Percentiles rank a stretch among this genome's conserved stretches.
Evolutionary conservation across 2,329 filamentous ascomycete genomes (phyloP).

Genomic region (Penicillium freii): DNA sequence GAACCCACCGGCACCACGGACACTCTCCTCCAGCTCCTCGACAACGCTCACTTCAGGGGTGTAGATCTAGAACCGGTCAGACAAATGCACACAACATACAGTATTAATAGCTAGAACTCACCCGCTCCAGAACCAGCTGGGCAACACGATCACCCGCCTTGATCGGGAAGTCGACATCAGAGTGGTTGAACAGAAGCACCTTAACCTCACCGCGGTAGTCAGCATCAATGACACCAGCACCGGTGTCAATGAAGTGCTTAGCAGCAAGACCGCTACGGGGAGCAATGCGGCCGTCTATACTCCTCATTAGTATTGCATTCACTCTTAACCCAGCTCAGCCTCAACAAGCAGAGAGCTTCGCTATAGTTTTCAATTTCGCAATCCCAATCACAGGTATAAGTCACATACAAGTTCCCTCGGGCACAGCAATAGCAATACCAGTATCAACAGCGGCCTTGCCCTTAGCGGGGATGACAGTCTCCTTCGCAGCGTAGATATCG

Average conservation of each 20-base stretch:
- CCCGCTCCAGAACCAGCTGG: slow-evolving; percentile 86
- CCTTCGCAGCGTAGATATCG: slow-evolving; percentile 78
- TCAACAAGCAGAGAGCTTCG: neutral
- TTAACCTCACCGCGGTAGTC: slow-evolving; percentile 95
- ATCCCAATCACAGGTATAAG: neutral
- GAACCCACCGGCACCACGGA: slow-evolving; percentile 85
- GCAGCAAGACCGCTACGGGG: slow-evolving; percentile 86
- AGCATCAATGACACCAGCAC: slow-evolving; percentile 94
- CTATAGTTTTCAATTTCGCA: neutral
- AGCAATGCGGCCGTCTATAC: slow-evolving; percentile 77
- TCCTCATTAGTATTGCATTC: neutral
- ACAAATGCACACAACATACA: neutral
- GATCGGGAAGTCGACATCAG: slow-evolving; percentile 75
- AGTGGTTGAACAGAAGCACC: slow-evolving; percentile 91
- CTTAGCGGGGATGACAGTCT: slow-evolving; percentile 72
- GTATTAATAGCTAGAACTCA: slow-evolving; percentile 32
- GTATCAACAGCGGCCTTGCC: slow-evolving; percentile 88
- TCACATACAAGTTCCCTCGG: slow-evolving; percentile 78
- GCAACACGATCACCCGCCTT: slow-evolving; percentile 87
- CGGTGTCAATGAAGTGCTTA: slow-evolving; percentile 95
- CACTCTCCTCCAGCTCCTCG: slow-evolving; percentile 81
- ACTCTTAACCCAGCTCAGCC: neutral
- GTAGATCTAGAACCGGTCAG: slow-evolving; percentile 60
- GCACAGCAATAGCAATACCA: slow-evolving; percentile 86
- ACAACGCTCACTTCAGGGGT: slow-evolving; percentile 92